A percentile compares a stretch with the other conserved stretches of the same genome.
phyloP scores from a whole-genome alignment of 2,329 filamentous ascomycete genomes.

The Phialemoniopsis sp. region DNA sequence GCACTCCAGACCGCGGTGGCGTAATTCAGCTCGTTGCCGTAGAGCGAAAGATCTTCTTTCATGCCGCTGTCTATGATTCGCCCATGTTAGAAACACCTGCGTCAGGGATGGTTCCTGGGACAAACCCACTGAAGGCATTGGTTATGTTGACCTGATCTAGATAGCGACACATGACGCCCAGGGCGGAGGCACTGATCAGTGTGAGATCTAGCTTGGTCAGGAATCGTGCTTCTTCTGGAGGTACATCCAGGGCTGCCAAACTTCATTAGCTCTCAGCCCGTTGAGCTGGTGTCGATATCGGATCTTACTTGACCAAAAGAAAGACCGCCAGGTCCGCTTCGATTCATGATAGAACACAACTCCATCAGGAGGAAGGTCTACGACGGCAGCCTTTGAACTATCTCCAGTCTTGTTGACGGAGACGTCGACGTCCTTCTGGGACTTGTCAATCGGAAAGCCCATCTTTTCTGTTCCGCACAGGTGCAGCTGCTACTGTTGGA shows the following conservation, averaged over 20 bases:
- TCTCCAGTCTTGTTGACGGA: too few species aligned
- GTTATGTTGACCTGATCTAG: slow-evolving; percentile 22
- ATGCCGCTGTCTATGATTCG: slow-evolving; percentile 16
- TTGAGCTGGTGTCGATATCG: too few species aligned
- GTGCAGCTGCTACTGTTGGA: too few species aligned
- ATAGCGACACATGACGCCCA: slow-evolving; percentile 20
- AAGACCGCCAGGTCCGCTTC: slow-evolving; percentile 32
- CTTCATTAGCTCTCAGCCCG: neutral
- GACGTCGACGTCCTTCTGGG: too few species aligned
- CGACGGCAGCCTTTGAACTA: too few species aligned
- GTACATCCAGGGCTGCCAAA: slow-evolving; percentile 14
- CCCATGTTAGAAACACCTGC: neutral
- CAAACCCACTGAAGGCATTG: slow-evolving; percentile 17
- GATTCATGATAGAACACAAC: too few species aligned
- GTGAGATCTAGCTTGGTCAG: slow-evolving; percentile 21
- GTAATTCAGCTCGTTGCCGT: slow-evolving; percentile 24
- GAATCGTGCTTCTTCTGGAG: slow-evolving; percentile 16
- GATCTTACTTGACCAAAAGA: slow-evolving; percentile 17
- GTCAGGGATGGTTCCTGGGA: too few species aligned
- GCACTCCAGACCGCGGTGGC: slow-evolving; percentile 24
- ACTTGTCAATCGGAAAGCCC: too few species aligned
- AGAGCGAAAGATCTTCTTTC: slow-evolving; percentile 22
- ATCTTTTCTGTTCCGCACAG: too few species aligned
- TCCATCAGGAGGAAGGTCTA: too few species aligned
- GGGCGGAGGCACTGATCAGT: slow-evolving; percentile 16